Evolutionary conservation across 345 rosid genomes (phyloP), one percentile per base, ranked within the genome.

Genomic region (Brassica rapa): DNA sequence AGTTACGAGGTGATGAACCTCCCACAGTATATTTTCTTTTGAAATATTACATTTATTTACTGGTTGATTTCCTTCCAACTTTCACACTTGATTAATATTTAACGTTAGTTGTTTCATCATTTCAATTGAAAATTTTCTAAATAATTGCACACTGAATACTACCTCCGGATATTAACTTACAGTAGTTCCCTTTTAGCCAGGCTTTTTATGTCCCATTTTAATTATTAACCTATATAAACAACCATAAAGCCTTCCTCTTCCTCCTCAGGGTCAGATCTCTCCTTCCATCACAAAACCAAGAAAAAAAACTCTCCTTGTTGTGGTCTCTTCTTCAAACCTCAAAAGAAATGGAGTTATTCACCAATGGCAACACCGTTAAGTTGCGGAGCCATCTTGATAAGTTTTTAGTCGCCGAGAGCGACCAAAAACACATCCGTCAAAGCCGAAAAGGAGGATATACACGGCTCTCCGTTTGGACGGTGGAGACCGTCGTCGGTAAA

Each of bases 341-440:
- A 3, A 59, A 6, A 23, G 62, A 24, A 21, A 93, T 93, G 98
- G 98, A 94, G 80, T 14, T 89, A 4, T 89, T 94, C 72, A 79
- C 83, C 55, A 85, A 92, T 67, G 74, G 91, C 1, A 86, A 80
- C 81, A 88, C 81, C 19, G 89, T 92, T 8, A 92, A 85, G 85
- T 85, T 94, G 76, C 86, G 93, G 11, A 86, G 97, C 88, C 98
- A 92, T 84, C 91, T 88, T 1, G 90, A 87, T 67, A 94, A 94
- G 81, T 92, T 89, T 80, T 56, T 94, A 6, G 80, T 89, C 39
- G 97, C 97, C 37, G 94, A 85, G 69, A 93, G 89, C 55, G 94
- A 91, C 41, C 81, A 81, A 23, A 80, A 84, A 81, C 85, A 85
- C 29, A 74, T 84, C 64, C 91, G 93, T 21, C 98, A 94, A 79